A percentile compares a stretch with the other conserved stretches of the same genome.
phyloP scores from a whole-genome alignment of 164 flowering plant species.

The Sedum album region DNA sequence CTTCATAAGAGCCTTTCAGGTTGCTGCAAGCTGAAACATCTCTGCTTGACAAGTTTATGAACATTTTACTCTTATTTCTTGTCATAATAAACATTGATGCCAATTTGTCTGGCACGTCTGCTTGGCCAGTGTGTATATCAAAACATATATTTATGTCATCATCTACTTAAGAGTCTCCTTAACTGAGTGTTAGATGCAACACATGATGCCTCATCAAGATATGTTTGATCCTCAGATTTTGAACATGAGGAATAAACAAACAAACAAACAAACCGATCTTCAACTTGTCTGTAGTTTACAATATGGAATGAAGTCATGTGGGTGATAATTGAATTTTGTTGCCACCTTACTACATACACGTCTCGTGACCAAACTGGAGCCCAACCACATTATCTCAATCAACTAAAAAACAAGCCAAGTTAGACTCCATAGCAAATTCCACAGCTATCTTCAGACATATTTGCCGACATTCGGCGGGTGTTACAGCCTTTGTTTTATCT shows the following conservation, averaged over 20 bases:
- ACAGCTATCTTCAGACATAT: neutral
- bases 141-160: too few relatives aligned
- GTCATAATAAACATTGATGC: neutral
- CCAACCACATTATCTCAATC: conserved; percentile 3
- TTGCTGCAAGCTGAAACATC: conserved; percentile 24
- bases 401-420: neutral
- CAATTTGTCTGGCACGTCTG: neutral
- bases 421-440: neutral
- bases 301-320: neutral
- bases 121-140: conserved; percentile 10
- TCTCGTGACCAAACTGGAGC: conserved; percentile 5
- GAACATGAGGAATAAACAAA: neutral
- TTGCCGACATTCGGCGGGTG: neutral
- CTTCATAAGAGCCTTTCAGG: conserved; percentile 62
- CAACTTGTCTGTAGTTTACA: neutral
- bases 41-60: neutral
- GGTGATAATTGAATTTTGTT: neutral
- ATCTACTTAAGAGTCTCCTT: too few relatives aligned
- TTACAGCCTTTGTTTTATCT: neutral
- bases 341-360: neutral
- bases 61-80: neutral
- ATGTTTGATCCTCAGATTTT: neutral
- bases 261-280: neutral
- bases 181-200: too few relatives aligned
- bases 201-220: too few relatives aligned